These are phyloP conservation scores for Chlorella sorokiniana DNA, from an alignment of 139 green algal genomes.

Conservation along the genomic window DNA sequence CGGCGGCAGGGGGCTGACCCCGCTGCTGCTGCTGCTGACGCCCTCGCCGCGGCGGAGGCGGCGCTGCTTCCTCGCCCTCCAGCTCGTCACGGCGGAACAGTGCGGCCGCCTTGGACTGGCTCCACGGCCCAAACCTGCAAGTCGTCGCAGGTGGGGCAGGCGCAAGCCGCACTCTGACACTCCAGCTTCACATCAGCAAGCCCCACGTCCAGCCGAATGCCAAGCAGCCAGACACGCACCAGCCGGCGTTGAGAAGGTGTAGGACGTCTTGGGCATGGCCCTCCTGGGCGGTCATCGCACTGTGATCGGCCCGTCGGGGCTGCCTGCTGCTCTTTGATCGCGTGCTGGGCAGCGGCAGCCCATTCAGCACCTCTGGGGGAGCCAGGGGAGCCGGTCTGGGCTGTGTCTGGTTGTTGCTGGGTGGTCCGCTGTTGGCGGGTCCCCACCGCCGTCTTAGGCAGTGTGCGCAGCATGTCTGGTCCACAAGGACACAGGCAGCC, in stretches of 20 bases:
- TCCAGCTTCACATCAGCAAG: too few species aligned
- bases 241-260: constrained; percentile 15
- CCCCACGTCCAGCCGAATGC: too few species aligned
- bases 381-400: neutral
- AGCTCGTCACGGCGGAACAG: neutral
- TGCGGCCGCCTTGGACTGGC: constrained; percentile 2
- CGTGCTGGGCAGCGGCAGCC: neutral
- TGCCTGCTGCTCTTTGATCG: neutral
- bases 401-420: neutral
- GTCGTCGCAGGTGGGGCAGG: neutral
- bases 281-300: neutral
- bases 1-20: neutral
- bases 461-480: neutral
- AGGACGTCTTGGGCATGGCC: constrained; percentile 17
- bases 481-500: too few species aligned
- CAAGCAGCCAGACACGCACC: neutral
- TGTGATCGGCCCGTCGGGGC: neutral
- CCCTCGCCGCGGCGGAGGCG: neutral
- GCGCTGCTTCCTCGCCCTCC: neutral
- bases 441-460: neutral
- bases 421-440: neutral
- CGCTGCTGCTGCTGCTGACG: neutral
- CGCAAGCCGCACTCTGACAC: neutral
- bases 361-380: neutral
- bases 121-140: constrained; percentile 11